Conservation (phyloP, 78 protist genomes). For the Emiliania huxleyi region DNA sequence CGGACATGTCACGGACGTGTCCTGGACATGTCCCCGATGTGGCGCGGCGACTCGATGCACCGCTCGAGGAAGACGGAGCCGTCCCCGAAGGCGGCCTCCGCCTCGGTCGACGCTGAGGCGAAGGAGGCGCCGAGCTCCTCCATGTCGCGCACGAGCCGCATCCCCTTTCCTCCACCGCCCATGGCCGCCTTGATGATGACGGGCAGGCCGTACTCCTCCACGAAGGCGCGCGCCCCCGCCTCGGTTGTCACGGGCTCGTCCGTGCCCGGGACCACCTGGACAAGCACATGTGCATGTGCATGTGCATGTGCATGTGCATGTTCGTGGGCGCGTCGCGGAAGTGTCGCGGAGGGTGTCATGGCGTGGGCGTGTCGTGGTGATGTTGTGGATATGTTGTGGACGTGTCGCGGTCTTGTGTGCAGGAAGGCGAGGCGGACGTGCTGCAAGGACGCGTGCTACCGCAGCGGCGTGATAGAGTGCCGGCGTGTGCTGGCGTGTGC, state of each 20-base stretch:
- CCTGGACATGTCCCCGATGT: slow-evolving; percentile 79
- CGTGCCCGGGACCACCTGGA: background rate
- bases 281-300: too few species aligned
- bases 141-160: slow-evolving; percentile 39
- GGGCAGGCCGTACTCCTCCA: background rate
- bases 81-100: slow-evolving; percentile 61
- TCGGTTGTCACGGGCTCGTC: slow-evolving; percentile 1
- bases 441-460: too few species aligned
- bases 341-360: too few species aligned
- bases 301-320: background rate
- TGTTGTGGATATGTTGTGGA: too few species aligned
- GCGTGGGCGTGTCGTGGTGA: too few species aligned
- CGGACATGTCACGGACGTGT: too few species aligned
- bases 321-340: too few species aligned
- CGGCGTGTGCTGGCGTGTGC: too few species aligned
- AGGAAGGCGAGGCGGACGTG: too few species aligned
- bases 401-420: too few species aligned
- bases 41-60: slow-evolving; percentile 61
- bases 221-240: background rate
- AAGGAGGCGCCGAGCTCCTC: background rate
- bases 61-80: slow-evolving; percentile 76
- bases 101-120: slow-evolving; percentile 28
- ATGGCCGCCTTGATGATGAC: slow-evolving; percentile 65
- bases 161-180: slow-evolving; percentile 73
- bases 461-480: too few species aligned